Evolutionary conservation across 768 basidiomycete species (phyloP).

Genomic region (Hirschioporus abietinus): DNA sequence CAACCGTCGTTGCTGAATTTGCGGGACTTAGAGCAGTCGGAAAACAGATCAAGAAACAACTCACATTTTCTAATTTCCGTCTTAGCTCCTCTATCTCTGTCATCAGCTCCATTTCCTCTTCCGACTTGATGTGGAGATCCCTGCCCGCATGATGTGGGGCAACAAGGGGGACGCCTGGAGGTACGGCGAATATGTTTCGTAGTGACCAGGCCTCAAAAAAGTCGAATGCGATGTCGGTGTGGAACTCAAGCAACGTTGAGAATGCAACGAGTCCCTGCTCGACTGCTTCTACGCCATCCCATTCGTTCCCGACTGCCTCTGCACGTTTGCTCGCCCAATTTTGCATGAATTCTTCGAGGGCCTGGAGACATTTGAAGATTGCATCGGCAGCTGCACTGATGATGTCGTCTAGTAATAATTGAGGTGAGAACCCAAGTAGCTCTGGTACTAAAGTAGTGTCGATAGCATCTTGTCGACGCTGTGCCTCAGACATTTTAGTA

Average conservation of each 20-base stretch:
- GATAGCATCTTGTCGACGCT: neutral
- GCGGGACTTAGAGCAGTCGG: conserved; percentile 8
- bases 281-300: conserved; percentile 63
- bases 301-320: conserved; percentile 36
- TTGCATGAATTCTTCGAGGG: conserved; percentile 71
- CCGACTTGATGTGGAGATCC: conserved; percentile 55
- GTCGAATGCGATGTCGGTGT: conserved; percentile 88
- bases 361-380: conserved; percentile 72
- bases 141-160: conserved; percentile 72
- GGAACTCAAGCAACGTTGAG: conserved; percentile 82
- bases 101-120: conserved; percentile 47
- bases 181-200: conserved; percentile 81
- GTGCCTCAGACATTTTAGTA: neutral
- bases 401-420: conserved; percentile 80
- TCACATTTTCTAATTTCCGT: conserved; percentile 61
- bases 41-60: conserved; percentile 23
- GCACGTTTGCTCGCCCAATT: conserved; percentile 69
- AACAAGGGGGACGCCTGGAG: conserved; percentile 62
- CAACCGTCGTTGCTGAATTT: conserved; percentile 58
- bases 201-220: conserved; percentile 88
- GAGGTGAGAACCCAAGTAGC: conserved; percentile 79
- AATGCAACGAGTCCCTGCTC: conserved; percentile 81
- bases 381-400: conserved; percentile 79
- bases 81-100: conserved; percentile 66
- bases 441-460: conserved; percentile 46